Conservation (phyloP, 2,329 filamentous ascomycete genomes). For the Aspergillus tamarii region DNA sequence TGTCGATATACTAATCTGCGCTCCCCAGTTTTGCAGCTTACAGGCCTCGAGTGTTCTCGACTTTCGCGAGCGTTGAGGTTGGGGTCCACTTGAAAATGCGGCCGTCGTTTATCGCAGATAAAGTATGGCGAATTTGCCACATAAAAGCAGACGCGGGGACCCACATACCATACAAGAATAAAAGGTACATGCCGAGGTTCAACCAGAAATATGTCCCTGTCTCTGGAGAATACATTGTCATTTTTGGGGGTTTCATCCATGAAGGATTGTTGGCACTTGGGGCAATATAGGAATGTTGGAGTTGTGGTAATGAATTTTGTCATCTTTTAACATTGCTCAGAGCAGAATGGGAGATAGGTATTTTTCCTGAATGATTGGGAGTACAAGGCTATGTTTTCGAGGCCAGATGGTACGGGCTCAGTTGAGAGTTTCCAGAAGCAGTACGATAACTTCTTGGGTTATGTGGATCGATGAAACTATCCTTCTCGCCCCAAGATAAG, state of each 20-base stretch:
- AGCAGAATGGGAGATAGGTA: too few species aligned
- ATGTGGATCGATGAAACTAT: background rate
- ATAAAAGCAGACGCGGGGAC: background rate
- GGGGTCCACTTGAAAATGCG: background rate
- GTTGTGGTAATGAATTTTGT: too few species aligned
- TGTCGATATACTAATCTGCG: background rate
- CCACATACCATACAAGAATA: background rate
- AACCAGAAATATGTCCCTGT: background rate
- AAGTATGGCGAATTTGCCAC: constrained; percentile 3
- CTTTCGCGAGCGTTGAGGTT: background rate
- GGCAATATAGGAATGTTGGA: too few species aligned
- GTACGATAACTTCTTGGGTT: background rate
- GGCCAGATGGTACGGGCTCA: background rate
- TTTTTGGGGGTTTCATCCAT: too few species aligned
- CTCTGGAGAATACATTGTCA: background rate
- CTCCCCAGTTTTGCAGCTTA: background rate
- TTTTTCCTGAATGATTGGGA: too few species aligned
- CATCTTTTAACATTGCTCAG: too few species aligned
- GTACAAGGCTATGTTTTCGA: background rate
- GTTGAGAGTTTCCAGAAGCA: background rate
- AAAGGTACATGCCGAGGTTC: background rate
- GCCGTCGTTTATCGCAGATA: background rate
- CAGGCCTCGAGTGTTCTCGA: background rate
- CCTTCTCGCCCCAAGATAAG: background rate
- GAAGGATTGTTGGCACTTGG: too few species aligned